Evolutionary conservation across 2,329 filamentous ascomycete species (phyloP), one percentile per base, ranked within the genome.

Genomic region (Aspergillus sp.): DNA sequence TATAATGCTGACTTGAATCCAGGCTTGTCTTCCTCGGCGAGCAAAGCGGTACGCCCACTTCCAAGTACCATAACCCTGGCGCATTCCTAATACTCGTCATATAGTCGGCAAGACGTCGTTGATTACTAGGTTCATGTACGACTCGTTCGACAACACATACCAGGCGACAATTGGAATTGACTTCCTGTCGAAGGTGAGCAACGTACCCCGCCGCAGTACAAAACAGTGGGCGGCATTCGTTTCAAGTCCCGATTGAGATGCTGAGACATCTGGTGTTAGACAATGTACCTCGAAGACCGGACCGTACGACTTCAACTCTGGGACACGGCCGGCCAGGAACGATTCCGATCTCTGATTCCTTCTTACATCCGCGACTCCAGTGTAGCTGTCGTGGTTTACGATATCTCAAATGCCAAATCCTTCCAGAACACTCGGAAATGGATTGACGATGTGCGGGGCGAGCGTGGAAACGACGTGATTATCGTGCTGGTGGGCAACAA

Each of bases 81-180:
- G 52, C 54, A 47, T 40, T 15, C 60, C 65, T 70, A 59, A 70
- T 54, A 39, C 54, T 47, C 13, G 34, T 47, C 17, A 39, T 57
- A 61, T 75, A 98, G 95, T 99, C 70, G 95, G 95, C 74, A 99
- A 99, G 82, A 99, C 95, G 33, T 99, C 95, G 61, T 81, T 99
- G 69, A 99, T 99, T 76, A 99, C 95, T 66, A 89, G 95, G 64
- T 99, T 99, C 83, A 99, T 99, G 95, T 99, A 99, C 83, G 95
- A 99, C 79, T 98, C 95, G 48, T 99, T 99, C 82, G 95, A 99
- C 83, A 97, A 96, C 80, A 98, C 93, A 83, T 99, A 99, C 81
- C 95, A 99, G 79, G 95, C 95, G 57, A 99, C 95, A 40, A 98
- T 99, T 73, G 95, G 95, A 72, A 99, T 99, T 80, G 95, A 99